Percentiles rank a stretch among this genome's conserved stretches.
These are phyloP conservation scores for Neurospora sp. DNA, from an alignment of 495 filamentous ascomycete species.

Conservation along the genomic window DNA sequence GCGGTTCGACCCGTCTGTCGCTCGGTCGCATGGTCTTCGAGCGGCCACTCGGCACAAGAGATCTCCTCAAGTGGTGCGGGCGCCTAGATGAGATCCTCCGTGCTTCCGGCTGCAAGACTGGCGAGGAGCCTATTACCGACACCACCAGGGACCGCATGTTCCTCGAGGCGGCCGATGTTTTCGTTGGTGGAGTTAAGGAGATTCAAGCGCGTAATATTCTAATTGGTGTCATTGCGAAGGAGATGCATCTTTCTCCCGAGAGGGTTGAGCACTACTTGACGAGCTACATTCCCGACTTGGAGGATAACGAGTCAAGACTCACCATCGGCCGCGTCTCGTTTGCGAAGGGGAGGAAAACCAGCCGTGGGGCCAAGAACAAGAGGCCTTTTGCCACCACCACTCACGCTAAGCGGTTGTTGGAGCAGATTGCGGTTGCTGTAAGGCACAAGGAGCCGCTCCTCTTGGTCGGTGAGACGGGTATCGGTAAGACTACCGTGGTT, in stretches of 20 bases:
- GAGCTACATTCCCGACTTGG: conserved; percentile 55
- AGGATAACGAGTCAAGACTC: conserved; percentile 46
- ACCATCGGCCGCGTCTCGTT: conserved; percentile 59
- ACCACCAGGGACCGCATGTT: conserved; percentile 74
- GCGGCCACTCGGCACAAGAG: conserved; percentile 59
- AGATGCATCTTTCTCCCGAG: conserved; percentile 75
- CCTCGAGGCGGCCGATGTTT: conserved; percentile 81
- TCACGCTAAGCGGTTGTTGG: conserved; percentile 60
- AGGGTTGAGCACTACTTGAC: conserved; percentile 59
- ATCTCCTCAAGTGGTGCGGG: conserved; percentile 83
- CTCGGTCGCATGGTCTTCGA: conserved; percentile 45
- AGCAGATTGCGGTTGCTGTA: conserved; percentile 76
- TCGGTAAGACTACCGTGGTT: conserved; percentile 91
- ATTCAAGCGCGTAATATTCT: conserved; percentile 49
- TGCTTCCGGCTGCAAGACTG: conserved; percentile 52
- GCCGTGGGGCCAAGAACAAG: conserved; percentile 33
- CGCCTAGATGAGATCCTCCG: conserved; percentile 54
- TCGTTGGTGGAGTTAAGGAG: conserved; percentile 67
- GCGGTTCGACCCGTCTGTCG: conserved; percentile 41
- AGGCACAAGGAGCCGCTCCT: conserved; percentile 78
- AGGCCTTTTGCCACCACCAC: conserved; percentile 64
- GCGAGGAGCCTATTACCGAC: conserved; percentile 65
- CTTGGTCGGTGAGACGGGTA: conserved; percentile 95
- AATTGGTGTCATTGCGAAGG: conserved; percentile 62
- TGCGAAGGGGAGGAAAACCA: conserved; percentile 31